These are phyloP conservation scores for Fusarium verticillioides DNA, from an alignment of 2,329 filamentous ascomycete species.

Conservation along the genomic window DNA sequence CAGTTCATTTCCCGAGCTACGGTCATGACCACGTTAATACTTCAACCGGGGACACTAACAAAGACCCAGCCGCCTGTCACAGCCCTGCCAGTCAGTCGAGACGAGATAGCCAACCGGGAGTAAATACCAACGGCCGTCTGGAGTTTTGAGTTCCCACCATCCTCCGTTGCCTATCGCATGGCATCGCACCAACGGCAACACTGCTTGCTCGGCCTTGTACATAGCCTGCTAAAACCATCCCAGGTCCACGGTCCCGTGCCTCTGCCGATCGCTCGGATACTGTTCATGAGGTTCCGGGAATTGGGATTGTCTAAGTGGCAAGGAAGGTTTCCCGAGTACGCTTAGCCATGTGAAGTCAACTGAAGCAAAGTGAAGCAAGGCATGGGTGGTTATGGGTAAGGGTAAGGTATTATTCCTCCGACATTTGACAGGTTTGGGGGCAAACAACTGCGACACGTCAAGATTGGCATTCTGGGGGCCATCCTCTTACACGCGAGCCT, in stretches of 20 bases:
- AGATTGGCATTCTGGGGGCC: conserved; percentile 6
- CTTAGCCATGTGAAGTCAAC: background rate
- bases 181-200: conserved; percentile 1
- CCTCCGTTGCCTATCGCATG: background rate
- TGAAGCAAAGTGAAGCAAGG: background rate
- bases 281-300: conserved; percentile 34
- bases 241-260: conserved; percentile 39
- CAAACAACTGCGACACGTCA: conserved; percentile 25
- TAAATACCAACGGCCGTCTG: conserved; percentile 17
- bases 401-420: conserved; percentile 21
- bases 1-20: conserved; percentile 29
- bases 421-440: conserved; percentile 35
- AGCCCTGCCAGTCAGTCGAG: conserved; percentile 31
- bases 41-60: conserved; percentile 15
- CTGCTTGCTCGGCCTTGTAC: conserved; percentile 1
- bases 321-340: conserved; percentile 29
- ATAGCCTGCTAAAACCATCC: conserved; percentile 1
- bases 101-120: conserved; percentile 31
- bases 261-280: conserved; percentile 44
- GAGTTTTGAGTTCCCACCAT: conserved; percentile 32
- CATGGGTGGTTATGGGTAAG: background rate
- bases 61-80: conserved; percentile 31
- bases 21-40: conserved; percentile 31
- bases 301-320: conserved; percentile 29
- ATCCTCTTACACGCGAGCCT: conserved; percentile 23